phyloP scores from a whole-genome alignment of 202 grass and related monocot species.

The Elaeis oleifera region DNA sequence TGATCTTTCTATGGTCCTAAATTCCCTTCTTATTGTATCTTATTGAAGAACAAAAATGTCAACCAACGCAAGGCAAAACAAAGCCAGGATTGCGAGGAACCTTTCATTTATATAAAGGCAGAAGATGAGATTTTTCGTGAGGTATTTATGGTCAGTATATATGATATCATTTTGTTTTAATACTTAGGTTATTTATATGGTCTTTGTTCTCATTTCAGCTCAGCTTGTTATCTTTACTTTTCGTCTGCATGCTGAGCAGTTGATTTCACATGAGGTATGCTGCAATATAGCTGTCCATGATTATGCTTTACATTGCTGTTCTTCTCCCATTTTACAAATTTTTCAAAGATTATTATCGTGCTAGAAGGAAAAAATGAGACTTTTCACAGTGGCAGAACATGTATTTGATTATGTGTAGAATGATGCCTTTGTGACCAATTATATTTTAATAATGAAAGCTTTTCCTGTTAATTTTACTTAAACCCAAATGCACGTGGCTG shows the following conservation, averaged over 20 bases:
- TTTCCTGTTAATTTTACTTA: too few relatives aligned
- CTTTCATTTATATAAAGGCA: slow-evolving; percentile 56
- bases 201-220: slow-evolving; percentile 39
- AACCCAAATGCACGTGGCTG: too few relatives aligned
- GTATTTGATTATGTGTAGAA: too few relatives aligned
- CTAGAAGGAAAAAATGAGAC: too few relatives aligned
- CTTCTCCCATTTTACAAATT: too few relatives aligned
- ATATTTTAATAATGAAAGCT: too few relatives aligned
- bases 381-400: too few relatives aligned
- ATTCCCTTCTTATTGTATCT: background rate
- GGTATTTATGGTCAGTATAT: slow-evolving; percentile 25
- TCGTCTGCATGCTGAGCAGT: slow-evolving; percentile 39
- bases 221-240: slow-evolving; percentile 75
- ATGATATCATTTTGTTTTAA: background rate
- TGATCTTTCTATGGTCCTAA: background rate
- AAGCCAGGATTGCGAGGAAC: slow-evolving; percentile 33
- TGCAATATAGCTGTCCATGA: background rate
- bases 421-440: too few relatives aligned
- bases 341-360: too few relatives aligned
- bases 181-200: slow-evolving; percentile 10
- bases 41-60: slow-evolving; percentile 35
- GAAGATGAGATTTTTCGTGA: slow-evolving; percentile 86
- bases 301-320: too few relatives aligned
- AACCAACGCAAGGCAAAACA: slow-evolving; percentile 36
- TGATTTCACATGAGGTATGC: slow-evolving; percentile 49